phyloP scores from a whole-genome alignment of 495 filamentous ascomycete genomes.

The Talaromyces borbonicus region DNA sequence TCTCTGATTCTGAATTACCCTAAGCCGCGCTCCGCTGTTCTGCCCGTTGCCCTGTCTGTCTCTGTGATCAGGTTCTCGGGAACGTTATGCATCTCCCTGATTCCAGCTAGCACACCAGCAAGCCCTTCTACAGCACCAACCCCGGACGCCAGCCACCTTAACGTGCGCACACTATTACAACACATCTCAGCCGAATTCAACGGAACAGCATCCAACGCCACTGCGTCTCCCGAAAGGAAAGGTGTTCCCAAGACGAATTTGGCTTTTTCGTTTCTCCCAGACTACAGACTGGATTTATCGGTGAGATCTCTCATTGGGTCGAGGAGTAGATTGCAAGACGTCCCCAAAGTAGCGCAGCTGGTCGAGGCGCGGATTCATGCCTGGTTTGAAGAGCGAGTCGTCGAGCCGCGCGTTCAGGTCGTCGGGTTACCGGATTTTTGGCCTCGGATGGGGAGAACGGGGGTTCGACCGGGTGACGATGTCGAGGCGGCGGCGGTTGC shows the following conservation, averaged over 20 bases:
- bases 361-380: slow-evolving; percentile 84
- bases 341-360: slow-evolving; percentile 93
- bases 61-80: slow-evolving; percentile 90
- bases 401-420: slow-evolving; percentile 92
- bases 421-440: slow-evolving; percentile 88
- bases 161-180: slow-evolving; percentile 11
- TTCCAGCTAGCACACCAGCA: slow-evolving; percentile 44
- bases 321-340: slow-evolving; percentile 81
- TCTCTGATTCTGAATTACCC: slow-evolving; percentile 91
- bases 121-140: slow-evolving; percentile 8
- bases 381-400: slow-evolving; percentile 95
- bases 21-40: slow-evolving; percentile 75
- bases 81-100: slow-evolving; percentile 84
- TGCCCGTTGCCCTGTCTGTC: slow-evolving; percentile 85
- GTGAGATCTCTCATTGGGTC: slow-evolving; percentile 89
- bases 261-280: slow-evolving; percentile 88
- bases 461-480: slow-evolving; percentile 35
- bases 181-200: slow-evolving; percentile 32
- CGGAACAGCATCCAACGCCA: slow-evolving; percentile 6
- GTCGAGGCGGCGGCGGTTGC: slow-evolving; percentile 31
- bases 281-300: slow-evolving; percentile 88
- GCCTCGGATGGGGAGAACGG: slow-evolving; percentile 60
- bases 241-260: slow-evolving; percentile 62
- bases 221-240: slow-evolving; percentile 17
- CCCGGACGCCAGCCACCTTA: slow-evolving; percentile 3